Conservation (phyloP, 257 asterid genomes). For the Voacanga thouarsii region DNA sequence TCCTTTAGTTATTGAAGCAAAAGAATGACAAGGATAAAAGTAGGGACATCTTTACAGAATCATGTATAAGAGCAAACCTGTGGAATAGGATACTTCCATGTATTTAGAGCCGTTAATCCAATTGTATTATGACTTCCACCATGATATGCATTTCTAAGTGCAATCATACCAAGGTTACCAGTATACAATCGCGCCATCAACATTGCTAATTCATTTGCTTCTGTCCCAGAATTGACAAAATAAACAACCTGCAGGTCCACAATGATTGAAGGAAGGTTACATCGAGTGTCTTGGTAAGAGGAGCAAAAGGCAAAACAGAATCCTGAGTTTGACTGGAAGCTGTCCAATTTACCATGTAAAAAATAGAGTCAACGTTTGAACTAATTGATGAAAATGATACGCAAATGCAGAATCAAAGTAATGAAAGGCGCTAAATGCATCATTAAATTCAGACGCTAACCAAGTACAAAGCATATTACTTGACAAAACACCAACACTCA, state of each 20-base stretch:
- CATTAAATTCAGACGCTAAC: neutral
- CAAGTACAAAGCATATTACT: neutral
- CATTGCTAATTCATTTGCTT: constrained; percentile 94
- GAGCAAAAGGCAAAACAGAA: neutral
- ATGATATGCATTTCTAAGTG: constrained; percentile 90
- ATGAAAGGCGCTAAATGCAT: neutral
- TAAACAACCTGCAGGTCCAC: constrained; percentile 70
- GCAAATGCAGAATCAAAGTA: neutral
- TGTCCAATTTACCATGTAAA: neutral
- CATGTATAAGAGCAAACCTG: constrained; percentile 49
- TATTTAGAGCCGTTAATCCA: constrained; percentile 85
- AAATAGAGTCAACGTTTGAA: neutral
- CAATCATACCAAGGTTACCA: constrained; percentile 81
- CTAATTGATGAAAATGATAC: neutral
- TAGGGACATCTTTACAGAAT: neutral
- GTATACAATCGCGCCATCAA: constrained; percentile 89
- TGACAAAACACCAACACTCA: neutral
- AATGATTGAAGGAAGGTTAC: constrained; percentile 9
- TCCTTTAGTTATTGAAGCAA: neutral
- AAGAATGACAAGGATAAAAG: neutral
- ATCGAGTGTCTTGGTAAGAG: neutral
- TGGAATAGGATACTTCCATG: constrained; percentile 93
- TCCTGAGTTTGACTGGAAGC: neutral
- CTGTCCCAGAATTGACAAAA: constrained; percentile 94
- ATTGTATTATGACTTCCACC: constrained; percentile 90